phyloP scores from a whole-genome alignment of 2,329 filamentous ascomycete genomes.

The Cercospora sojina region DNA sequence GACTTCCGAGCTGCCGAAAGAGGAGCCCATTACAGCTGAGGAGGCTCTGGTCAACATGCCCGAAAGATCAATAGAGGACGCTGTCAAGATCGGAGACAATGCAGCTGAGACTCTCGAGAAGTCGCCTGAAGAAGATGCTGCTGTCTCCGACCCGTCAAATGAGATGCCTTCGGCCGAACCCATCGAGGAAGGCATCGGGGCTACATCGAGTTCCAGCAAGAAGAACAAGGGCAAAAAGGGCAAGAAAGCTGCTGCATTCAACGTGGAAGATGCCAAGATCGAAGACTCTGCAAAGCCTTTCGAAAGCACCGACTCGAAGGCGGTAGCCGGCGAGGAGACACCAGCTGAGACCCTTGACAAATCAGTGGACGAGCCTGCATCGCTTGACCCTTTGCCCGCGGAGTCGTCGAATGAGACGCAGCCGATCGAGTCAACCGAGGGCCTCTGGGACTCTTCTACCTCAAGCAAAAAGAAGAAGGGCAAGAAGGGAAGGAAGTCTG shows the following conservation, averaged over 20 bases:
- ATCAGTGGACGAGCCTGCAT: background rate
- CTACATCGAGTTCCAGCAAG: background rate
- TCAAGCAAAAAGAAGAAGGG: background rate
- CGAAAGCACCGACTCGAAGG: background rate
- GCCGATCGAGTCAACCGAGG: background rate
- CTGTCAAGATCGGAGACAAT: background rate
- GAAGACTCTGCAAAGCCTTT: background rate
- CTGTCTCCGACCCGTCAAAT: background rate
- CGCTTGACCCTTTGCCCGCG: background rate
- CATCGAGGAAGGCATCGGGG: background rate
- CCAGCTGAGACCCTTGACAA: background rate
- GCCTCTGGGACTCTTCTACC: background rate
- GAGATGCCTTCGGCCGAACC: background rate
- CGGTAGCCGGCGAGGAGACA: background rate
- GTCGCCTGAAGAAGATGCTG: background rate
- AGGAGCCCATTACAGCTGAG: background rate
- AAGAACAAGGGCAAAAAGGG: constrained; percentile 1
- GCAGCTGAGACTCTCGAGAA: background rate
- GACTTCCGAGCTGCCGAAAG: background rate
- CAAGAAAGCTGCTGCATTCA: background rate
- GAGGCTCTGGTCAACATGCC: background rate
- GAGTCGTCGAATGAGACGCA: background rate
- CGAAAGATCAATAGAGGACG: background rate
- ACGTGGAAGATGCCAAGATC: background rate
- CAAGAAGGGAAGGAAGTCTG: background rate